Percentiles rank a stretch among this genome's conserved stretches.
These are phyloP conservation scores for Zymoseptoria crescenta DNA, from an alignment of 2,329 filamentous ascomycete species.

Conservation along the genomic window DNA sequence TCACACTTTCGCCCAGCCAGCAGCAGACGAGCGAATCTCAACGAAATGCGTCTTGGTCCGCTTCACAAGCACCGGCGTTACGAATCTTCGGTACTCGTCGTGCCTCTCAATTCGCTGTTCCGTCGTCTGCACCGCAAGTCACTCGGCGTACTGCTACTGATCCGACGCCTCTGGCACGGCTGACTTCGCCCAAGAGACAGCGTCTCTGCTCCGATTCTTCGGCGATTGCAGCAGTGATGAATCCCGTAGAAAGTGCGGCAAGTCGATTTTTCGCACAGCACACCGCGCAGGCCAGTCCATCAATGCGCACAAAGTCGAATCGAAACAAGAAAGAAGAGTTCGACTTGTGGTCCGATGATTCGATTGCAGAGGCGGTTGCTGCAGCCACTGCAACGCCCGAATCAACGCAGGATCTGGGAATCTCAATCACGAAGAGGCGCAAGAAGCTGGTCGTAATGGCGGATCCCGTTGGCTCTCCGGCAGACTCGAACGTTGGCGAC, in stretches of 20 bases:
- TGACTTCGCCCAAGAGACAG: conserved; percentile 28
- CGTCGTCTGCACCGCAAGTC: conserved; percentile 37
- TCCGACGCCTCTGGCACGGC: conserved; percentile 19
- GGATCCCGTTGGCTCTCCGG: conserved; percentile 10
- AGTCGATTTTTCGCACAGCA: conserved; percentile 40
- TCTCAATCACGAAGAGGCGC: conserved; percentile 19
- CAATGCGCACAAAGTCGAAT: conserved; percentile 30
- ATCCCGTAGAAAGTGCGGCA: conserved; percentile 25
- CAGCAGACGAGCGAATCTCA: conserved; percentile 50
- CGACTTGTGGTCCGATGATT: conserved; percentile 43
- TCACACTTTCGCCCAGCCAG: conserved; percentile 60
- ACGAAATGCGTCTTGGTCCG: conserved; percentile 47
- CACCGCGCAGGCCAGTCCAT: conserved; percentile 34
- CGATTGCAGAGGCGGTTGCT: conserved; percentile 37
- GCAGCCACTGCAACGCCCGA: conserved; percentile 21
- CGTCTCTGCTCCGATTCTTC: conserved; percentile 36
- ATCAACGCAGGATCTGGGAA: conserved; percentile 10
- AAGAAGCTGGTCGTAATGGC: conserved; percentile 25
- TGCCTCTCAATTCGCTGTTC: conserved; percentile 21
- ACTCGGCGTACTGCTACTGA: conserved; percentile 32
- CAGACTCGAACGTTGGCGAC: conserved; percentile 2
- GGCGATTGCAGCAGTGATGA: conserved; percentile 22
- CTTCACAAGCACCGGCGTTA: conserved; percentile 38
- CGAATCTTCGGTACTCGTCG: conserved; percentile 12
- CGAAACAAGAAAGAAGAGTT: conserved; percentile 33